Percentiles rank a stretch among this genome's conserved stretches.
Evolutionary conservation across 2,329 filamentous ascomycete genomes (phyloP).

Genomic region (Hypomyces rosellus): DNA sequence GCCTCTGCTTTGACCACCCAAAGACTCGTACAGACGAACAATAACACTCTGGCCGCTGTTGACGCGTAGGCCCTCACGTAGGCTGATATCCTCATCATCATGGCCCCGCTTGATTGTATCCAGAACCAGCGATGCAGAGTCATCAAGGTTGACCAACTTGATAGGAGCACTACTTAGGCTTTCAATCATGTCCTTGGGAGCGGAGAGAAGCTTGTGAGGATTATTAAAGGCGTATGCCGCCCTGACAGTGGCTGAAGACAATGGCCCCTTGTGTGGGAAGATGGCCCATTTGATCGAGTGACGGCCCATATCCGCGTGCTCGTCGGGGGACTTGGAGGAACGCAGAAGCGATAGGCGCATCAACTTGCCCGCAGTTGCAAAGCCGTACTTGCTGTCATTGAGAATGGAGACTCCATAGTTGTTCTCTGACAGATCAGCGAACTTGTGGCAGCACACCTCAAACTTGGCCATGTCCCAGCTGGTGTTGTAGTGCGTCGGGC

Average conservation of each 20-base stretch:
- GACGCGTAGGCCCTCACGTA: conserved; percentile 52
- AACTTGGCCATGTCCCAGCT: conserved; percentile 97
- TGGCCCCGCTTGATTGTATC: conserved; percentile 93
- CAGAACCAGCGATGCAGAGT: conserved; percentile 60
- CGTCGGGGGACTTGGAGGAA: conserved; percentile 87
- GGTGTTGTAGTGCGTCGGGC: conserved; percentile 97
- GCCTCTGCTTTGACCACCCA: conserved; percentile 75
- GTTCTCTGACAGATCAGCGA: conserved; percentile 82
- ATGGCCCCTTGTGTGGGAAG: conserved; percentile 69
- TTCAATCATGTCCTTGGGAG: conserved; percentile 22
- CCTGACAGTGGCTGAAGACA: conserved; percentile 68
- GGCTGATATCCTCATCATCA: conserved; percentile 68
- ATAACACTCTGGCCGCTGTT: conserved; percentile 74
- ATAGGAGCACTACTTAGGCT: conserved; percentile 43
- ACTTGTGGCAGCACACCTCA: conserved; percentile 93
- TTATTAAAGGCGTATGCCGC: conserved; percentile 90
- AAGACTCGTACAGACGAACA: conserved; percentile 76
- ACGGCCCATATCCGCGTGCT: conserved; percentile 85
- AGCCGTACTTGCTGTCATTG: conserved; percentile 95
- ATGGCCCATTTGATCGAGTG: conserved; percentile 89
- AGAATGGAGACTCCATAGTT: conserved; percentile 87
- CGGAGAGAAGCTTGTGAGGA: conserved; percentile 48
- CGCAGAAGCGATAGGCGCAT: conserved; percentile 87
- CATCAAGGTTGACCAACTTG: conserved; percentile 54
- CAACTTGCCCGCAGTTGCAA: conserved; percentile 78